These are phyloP conservation scores for Chloromonas sp. DNA, from an alignment of 163 green algal genomes.

Conservation along the genomic window DNA sequence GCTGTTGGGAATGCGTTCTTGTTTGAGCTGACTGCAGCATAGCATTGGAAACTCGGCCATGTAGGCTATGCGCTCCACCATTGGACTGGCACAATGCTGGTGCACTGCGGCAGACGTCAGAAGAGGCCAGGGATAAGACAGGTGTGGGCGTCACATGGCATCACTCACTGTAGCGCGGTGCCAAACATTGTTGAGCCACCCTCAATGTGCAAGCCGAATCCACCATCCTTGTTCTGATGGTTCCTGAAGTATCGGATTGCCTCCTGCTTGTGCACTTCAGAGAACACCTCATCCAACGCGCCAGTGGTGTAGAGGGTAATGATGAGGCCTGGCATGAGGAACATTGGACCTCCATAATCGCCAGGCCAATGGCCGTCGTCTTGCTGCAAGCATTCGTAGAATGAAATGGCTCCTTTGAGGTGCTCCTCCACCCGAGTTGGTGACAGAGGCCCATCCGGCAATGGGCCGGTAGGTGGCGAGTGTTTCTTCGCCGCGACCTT, in stretches of 20 bases:
- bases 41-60: no score
- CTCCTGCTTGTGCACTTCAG: constrained; percentile 59
- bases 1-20: no score
- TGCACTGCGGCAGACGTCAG: no score
- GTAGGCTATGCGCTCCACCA: no score
- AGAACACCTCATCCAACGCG: constrained; percentile 47
- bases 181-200: constrained; percentile 97
- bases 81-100: no score
- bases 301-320: constrained; percentile 78
- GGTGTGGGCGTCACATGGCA: no score
- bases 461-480: not conserved
- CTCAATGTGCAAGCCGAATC: constrained; percentile 97
- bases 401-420: constrained; percentile 61
- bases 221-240: constrained; percentile 94
- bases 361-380: constrained; percentile 93
- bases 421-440: constrained; percentile 25
- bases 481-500: constrained; percentile 26
- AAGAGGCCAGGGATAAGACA: no score
- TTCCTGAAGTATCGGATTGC: constrained; percentile 82
- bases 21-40: no score
- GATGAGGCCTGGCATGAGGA: constrained; percentile 93
- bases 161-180: constrained; percentile 55
- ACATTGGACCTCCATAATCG: constrained; percentile 98
- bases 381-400: constrained; percentile 84
- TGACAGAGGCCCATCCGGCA: constrained; percentile 2